Base-by-base conservation (phyloP, 2,329 filamentous ascomycete species). In the Gnomoniopsis sp. region DNA sequence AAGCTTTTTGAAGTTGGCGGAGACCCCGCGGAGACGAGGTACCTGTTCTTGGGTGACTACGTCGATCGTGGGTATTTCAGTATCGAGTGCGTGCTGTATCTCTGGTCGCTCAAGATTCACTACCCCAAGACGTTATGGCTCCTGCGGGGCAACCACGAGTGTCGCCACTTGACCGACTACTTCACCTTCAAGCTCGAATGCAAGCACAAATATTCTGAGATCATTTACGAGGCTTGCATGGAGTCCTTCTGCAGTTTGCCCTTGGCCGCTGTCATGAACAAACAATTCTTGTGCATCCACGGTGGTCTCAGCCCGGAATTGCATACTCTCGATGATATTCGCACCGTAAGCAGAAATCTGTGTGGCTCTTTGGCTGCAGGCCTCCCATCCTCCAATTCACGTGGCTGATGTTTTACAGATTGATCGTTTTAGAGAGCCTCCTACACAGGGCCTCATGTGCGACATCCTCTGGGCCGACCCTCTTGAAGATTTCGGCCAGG, bases 181-280 rank as follows among this genome's bases (percentile, higher is more conserved):
- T 99, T 99, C 78, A 99, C 95, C 62, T 99, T 99, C 82, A 98
- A 99, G 82, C 87, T 99, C 59, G 95, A 99, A 76, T 99, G 95
- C 83, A 97, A 96, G 80, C 95, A 99, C 85, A 99, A 99, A 76
- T 99, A 99, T 78, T 96, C 91, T 36, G 95, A 98, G 78, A 85
- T 85, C 64, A 85, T 99, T 61, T 99, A 99, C 74, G 93, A 99
- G 70, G 93, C 95, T 58, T 98, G 95, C 78, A 96, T 97, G 86
- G 93, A 99, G 65, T 96, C 95, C 0, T 99, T 99, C 82, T 99
- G 95, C 78, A 84, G 89, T 64, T 79, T 99, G 64, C 95, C 95
- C 33, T 80, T 99, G 67, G 95, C 95, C 58, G 95, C 95, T 30
- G 88, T 99, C 66, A 99, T 99, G 95, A 99, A 99, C 85, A 99